Conservation (phyloP, 805 yeast genomes). For the Babjeviella inositovora region DNA sequence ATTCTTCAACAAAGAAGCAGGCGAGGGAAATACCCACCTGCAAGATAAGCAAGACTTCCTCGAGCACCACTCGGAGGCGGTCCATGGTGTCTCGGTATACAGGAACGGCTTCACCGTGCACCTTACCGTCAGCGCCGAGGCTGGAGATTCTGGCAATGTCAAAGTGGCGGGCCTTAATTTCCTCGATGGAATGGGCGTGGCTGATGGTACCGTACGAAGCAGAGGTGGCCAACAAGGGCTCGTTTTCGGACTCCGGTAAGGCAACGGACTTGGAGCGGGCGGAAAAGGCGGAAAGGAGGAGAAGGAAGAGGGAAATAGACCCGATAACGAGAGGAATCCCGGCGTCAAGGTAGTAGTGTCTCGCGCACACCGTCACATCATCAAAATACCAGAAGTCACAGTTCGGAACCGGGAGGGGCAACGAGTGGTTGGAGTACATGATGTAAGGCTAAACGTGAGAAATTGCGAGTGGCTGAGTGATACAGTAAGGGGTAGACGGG, state of each 20-base stretch:
- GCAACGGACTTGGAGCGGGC: constrained; percentile 5
- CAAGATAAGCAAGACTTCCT: constrained; percentile 18
- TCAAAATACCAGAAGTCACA: constrained; percentile 37
- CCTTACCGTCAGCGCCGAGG: constrained; percentile 21
- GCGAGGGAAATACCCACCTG: constrained; percentile 17
- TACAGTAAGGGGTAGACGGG: no score
- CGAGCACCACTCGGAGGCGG: constrained; percentile 17
- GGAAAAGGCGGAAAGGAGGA: constrained; percentile 1
- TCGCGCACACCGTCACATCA: constrained; percentile 38
- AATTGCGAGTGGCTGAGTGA: no score
- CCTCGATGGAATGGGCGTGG: constrained; percentile 8
- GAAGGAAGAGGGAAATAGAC: constrained; percentile 2
- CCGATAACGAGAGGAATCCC: constrained; percentile 16
- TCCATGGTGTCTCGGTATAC: constrained; percentile 15
- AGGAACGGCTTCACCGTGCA: constrained; percentile 16
- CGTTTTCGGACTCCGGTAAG: constrained; percentile 14
- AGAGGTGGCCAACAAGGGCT: constrained; percentile 6
- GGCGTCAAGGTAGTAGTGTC: constrained; percentile 19
- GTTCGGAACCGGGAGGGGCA: no score
- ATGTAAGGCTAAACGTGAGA: no score
- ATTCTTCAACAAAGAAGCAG: constrained; percentile 13
- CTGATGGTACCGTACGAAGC: constrained; percentile 15
- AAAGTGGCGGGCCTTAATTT: constrained; percentile 21
- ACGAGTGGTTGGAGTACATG: no score
- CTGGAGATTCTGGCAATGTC: constrained; percentile 16